phyloP scores from a whole-genome alignment of 192 early-diverging fungal species.

The Rhizophagus prolifer region DNA sequence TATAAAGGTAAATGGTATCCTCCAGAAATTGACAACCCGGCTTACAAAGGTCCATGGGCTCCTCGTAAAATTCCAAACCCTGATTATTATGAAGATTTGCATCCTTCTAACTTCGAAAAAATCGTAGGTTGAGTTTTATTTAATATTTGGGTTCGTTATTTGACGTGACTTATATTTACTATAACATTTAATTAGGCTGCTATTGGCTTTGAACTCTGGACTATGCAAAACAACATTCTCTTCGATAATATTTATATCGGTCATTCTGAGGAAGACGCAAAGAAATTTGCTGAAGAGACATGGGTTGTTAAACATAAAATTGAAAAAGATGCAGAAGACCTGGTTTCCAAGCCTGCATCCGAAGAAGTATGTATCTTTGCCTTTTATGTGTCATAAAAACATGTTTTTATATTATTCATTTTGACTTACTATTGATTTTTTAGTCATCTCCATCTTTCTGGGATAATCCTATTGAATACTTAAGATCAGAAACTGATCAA shows the following conservation, averaged over 20 bases:
- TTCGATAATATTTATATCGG: conserved; percentile 95
- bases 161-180: background rate
- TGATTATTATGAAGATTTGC: conserved; percentile 76
- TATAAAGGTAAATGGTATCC: conserved; percentile 91
- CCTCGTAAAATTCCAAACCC: conserved; percentile 86
- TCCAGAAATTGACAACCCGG: conserved; percentile 85
- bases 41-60: conserved; percentile 89
- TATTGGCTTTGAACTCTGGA: conserved; percentile 92
- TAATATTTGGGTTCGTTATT: background rate
- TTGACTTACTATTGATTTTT: background rate
- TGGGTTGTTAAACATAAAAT: conserved; percentile 76
- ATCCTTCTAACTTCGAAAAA: conserved; percentile 73
- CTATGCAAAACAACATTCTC: conserved; percentile 83
- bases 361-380: background rate
- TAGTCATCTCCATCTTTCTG: conserved; percentile 28
- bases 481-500: conserved; percentile 33
- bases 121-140: conserved; percentile 53
- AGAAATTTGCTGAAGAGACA: conserved; percentile 69
- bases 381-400: background rate
- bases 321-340: conserved; percentile 62
- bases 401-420: background rate
- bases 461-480: conserved; percentile 40
- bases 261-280: conserved; percentile 65
- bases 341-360: conserved; percentile 13
- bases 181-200: conserved; percentile 42